Base-by-base conservation (phyloP, 202 grass and related monocot genomes). In the Miscanthus sacchariflorus region DNA sequence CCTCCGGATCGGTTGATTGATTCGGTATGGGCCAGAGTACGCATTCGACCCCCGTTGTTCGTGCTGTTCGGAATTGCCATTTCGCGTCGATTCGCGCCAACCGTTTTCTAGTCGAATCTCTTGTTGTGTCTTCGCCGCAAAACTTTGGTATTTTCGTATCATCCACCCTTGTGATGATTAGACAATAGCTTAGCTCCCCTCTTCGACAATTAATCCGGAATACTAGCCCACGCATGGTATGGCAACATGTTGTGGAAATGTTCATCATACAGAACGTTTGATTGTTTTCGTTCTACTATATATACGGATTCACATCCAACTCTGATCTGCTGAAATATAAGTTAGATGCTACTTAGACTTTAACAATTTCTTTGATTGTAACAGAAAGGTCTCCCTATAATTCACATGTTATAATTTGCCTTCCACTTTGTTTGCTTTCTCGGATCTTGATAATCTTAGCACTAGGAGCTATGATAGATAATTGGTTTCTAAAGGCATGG, bases 1-100 rank as follows among this genome's bases (percentile, higher is more conserved):
- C 56, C 56, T 59, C 14, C 24, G 33, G 83, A 39, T 89, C 66
- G 44, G 46, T 68, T 75, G 25, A 24, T 77, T 79, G 35, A 10
- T 70, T 78, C 3, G 23, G 39, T 44, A 7, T 45, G 50, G 49
- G 5, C 70, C 19, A 19, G 77, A 48, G 68, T 17, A 28, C 9
- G 4, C 23, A 12, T 58, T 79, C 72, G 9, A 68, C 36, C 19
- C 24, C 48, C 18, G 44, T 24, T 21, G 2, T 30, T 71, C n/a
- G 3, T 78, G 3, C 77, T 19, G 7, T 64, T 21, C 0, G 12
- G 76, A 65, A 33, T 54, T 59, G 9, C 11, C 18, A 59, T 85
- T 78, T 54, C 11, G 49, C 23, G 68, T 82, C 13, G 56, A 81
- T 67, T 81, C 13, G 56, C 13, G 1, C 24, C 12, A 39, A 27